These are phyloP conservation scores for Fusarium lateritium DNA, from an alignment of 2,329 filamentous ascomycete genomes.

Conservation along the genomic window DNA sequence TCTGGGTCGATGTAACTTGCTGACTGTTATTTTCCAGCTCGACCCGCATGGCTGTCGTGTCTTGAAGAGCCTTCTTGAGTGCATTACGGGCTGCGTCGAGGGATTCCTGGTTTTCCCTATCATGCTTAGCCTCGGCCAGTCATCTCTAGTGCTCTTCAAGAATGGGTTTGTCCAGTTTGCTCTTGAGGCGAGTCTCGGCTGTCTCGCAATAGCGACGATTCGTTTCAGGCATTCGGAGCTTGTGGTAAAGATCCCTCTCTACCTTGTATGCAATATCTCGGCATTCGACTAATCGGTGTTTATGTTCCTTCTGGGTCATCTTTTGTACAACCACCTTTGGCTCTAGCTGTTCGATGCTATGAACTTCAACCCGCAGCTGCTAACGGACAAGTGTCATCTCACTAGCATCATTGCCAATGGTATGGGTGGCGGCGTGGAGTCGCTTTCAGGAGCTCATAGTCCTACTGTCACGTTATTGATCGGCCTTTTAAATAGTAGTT, in stretches of 20 bases:
- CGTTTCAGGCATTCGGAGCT: background rate
- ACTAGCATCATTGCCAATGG: constrained; percentile 9
- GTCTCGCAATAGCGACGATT: background rate
- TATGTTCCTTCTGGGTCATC: background rate
- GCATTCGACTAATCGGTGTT: background rate
- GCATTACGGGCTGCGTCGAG: background rate
- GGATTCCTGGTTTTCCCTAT: constrained; percentile 1
- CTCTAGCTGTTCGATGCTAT: constrained; percentile 1
- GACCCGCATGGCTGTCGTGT: background rate
- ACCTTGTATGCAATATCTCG: background rate
- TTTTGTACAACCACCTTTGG: background rate
- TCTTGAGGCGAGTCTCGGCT: constrained; percentile 4
- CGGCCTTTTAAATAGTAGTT: no score
- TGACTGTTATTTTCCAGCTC: background rate
- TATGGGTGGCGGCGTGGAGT: constrained; percentile 7
- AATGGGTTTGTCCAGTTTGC: constrained; percentile 12
- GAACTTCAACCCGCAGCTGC: background rate
- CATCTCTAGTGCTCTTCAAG: constrained; percentile 11
- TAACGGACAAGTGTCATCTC: constrained; percentile 8
- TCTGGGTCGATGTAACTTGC: background rate
- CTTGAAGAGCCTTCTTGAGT: background rate
- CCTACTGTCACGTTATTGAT: fast-evolving
- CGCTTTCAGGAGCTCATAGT: background rate
- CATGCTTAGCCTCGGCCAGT: constrained; percentile 3
- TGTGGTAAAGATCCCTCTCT: background rate